A percentile compares a stretch with the other conserved stretches of the same genome.
Conservation (phyloP, 164 flowering plant genomes). For the Liriodendron chinense region DNA sequence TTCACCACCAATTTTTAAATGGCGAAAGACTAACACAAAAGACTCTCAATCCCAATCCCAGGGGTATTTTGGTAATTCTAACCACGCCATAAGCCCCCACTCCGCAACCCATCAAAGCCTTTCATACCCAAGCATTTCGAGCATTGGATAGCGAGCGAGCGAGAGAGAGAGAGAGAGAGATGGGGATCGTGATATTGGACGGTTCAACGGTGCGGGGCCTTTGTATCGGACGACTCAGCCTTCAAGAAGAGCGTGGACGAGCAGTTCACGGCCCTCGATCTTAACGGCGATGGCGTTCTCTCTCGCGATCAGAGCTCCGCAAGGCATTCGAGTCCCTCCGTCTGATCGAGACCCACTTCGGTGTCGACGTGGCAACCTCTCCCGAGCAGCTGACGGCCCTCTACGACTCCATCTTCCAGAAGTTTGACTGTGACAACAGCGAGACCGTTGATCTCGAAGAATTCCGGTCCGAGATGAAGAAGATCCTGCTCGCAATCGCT, state of each 20-base stretch:
- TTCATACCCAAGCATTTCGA: too few species aligned
- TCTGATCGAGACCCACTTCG: slow-evolving; percentile 56
- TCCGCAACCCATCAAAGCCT: too few species aligned
- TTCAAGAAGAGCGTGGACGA: slow-evolving; percentile 62
- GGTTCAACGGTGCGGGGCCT: slow-evolving; percentile 66
- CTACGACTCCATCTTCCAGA: slow-evolving; percentile 75
- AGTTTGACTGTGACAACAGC: slow-evolving; percentile 62
- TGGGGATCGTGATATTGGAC: slow-evolving; percentile 37
- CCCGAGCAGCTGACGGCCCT: slow-evolving; percentile 67
- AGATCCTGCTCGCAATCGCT: slow-evolving; percentile 82
- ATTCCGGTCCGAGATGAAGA: slow-evolving; percentile 68
- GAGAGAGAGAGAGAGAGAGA: slow-evolving; percentile 11
- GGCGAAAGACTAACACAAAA: too few species aligned
- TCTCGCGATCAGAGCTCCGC: slow-evolving; percentile 67
- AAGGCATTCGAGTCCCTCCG: slow-evolving; percentile 70
- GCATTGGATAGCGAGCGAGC: background rate
- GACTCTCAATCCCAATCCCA: too few species aligned
- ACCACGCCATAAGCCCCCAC: too few species aligned
- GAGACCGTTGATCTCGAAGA: slow-evolving; percentile 72
- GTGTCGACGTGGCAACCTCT: slow-evolving; percentile 52
- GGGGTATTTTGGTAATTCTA: too few species aligned
- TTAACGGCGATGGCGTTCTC: slow-evolving; percentile 77
- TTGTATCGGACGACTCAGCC: slow-evolving; percentile 54
- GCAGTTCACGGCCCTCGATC: slow-evolving; percentile 50
- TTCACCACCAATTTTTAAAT: too few species aligned